Percentiles rank a stretch among this genome's conserved stretches.
These are phyloP conservation scores for Chaetomium cochliodes DNA, from an alignment of 495 filamentous ascomycete genomes.

Conservation along the genomic window DNA sequence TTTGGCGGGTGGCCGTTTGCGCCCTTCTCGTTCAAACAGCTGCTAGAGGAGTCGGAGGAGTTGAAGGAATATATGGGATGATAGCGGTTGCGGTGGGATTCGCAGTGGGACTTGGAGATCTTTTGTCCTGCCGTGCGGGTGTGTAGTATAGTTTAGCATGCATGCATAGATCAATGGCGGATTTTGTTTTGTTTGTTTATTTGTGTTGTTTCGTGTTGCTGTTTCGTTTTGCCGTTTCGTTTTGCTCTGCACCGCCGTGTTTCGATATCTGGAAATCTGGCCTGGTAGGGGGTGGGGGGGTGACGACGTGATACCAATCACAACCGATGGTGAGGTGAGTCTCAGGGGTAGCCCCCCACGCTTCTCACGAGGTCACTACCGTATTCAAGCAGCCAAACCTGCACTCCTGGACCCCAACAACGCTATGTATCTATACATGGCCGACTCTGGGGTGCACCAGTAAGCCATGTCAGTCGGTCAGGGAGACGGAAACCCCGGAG, in stretches of 20 bases:
- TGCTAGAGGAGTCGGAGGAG: slow-evolving; percentile 79
- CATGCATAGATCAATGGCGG: slow-evolving; percentile 13
- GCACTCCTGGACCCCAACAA: too few relatives aligned
- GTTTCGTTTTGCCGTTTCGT: neutral
- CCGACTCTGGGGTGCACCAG: too few relatives aligned
- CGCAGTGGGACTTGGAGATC: too few relatives aligned
- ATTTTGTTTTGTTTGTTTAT: slow-evolving; percentile 1
- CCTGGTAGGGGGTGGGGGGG: too few relatives aligned
- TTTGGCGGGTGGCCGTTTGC: slow-evolving; percentile 89
- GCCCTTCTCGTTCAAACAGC: slow-evolving; percentile 84
- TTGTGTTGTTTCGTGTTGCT: neutral
- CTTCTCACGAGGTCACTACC: too few relatives aligned
- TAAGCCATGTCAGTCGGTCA: too few relatives aligned
- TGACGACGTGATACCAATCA: too few relatives aligned
- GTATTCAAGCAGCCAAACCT: too few relatives aligned
- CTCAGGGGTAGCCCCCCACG: too few relatives aligned
- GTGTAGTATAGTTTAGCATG: slow-evolving; percentile 5
- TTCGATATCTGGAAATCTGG: neutral
- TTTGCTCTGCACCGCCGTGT: too few relatives aligned
- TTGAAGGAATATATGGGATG: slow-evolving; percentile 48
- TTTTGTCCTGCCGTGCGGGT: neutral
- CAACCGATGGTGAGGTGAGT: too few relatives aligned
- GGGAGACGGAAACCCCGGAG: neutral
- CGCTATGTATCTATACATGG: too few relatives aligned
- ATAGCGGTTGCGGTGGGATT: neutral